A percentile compares a stretch with the other conserved stretches of the same genome.
These are phyloP conservation scores for Vitis cinerea DNA, from an alignment of 164 flowering plant genomes.

Conservation along the genomic window DNA sequence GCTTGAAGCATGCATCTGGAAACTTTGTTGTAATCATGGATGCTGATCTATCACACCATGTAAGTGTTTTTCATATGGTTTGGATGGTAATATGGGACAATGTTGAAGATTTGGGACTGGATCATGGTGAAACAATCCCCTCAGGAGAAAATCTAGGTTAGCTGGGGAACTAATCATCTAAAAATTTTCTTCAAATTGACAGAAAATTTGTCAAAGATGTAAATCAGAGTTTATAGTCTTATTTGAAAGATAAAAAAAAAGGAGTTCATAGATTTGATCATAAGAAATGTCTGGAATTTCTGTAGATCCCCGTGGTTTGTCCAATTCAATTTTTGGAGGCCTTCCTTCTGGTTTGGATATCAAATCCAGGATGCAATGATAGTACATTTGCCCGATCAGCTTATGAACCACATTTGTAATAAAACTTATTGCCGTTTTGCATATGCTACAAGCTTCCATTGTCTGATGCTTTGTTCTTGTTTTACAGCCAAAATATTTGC, in stretches of 20 bases:
- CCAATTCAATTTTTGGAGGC: too few relatives aligned
- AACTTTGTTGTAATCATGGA: conserved; percentile 95
- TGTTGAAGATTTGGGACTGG: background rate
- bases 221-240: too few relatives aligned
- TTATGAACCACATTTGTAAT: background rate
- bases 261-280: background rate
- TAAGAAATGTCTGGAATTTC: background rate
- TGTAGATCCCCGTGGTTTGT: background rate
- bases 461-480: conserved; percentile 19
- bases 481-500: conserved; percentile 91
- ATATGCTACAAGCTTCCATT: background rate
- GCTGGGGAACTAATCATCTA: too few relatives aligned
- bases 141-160: too few relatives aligned
- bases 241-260: too few relatives aligned
- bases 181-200: too few relatives aligned
- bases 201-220: too few relatives aligned
- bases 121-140: too few relatives aligned
- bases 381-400: background rate
- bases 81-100: conserved; percentile 1
- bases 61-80: conserved; percentile 34
- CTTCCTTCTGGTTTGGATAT: too few relatives aligned
- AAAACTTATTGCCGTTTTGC: background rate
- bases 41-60: conserved; percentile 99
- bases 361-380: too few relatives aligned
- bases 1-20: conserved; percentile 93